Percentiles rank a stretch among this genome's conserved stretches.
Conservation (phyloP, 169 alveolate genomes). For the Plasmodium malariae region DNA sequence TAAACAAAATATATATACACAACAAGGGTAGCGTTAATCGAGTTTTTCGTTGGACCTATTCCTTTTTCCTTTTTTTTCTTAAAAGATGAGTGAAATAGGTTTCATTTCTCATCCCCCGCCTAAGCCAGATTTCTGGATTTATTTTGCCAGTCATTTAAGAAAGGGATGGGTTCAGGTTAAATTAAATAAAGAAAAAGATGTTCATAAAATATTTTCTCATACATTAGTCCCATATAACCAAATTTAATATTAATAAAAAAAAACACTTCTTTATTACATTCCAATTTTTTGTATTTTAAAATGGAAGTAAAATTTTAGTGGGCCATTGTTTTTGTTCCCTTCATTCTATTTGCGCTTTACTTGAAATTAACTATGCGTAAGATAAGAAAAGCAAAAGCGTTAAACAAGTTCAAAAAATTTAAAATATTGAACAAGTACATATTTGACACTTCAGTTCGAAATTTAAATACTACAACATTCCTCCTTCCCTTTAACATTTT, state of each 20-base stretch:
- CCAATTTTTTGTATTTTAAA: neutral
- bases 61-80: neutral
- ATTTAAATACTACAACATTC: neutral
- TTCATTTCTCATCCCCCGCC: constrained; percentile 65
- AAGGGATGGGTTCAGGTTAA: constrained; percentile 66
- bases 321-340: constrained; percentile 69
- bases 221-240: too few relatives aligned
- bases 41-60: neutral
- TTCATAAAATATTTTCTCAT: neutral
- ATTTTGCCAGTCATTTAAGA: constrained; percentile 61
- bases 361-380: constrained; percentile 72
- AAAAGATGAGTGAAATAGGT: constrained; percentile 19
- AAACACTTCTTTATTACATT: neutral
- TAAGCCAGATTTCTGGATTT: constrained; percentile 72
- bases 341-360: constrained; percentile 55
- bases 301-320: constrained; percentile 19
- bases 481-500: neutral
- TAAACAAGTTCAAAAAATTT: neutral
- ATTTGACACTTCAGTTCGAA: neutral
- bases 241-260: too few relatives aligned
- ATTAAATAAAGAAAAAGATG: neutral
- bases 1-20: constrained; percentile 3
- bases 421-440: neutral
- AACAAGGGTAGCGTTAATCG: neutral
- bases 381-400: neutral